A percentile compares a stretch with the other conserved stretches of the same genome.
These are phyloP conservation scores for Geotrichum phurueaensis DNA, from an alignment of 1,139 yeast species.

Conservation along the genomic window DNA sequence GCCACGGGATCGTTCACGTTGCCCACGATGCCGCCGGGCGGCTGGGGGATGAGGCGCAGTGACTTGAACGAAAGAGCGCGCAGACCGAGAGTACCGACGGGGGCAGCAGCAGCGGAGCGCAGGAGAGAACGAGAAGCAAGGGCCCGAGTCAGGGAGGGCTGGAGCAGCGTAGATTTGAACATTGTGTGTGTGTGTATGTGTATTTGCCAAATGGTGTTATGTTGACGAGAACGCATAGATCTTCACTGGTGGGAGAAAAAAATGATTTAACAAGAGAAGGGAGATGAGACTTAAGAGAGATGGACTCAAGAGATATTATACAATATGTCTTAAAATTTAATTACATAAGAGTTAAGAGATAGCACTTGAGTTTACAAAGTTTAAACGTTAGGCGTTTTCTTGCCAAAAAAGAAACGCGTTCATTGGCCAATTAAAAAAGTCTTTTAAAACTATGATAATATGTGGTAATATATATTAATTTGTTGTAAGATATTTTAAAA, in stretches of 20 bases:
- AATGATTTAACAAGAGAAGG: not conserved
- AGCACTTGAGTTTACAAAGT: not conserved
- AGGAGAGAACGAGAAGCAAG: not conserved
- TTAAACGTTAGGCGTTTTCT: not conserved
- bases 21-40: constrained; percentile 45
- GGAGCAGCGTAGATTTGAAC: not conserved
- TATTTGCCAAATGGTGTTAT: no score
- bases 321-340: no score
- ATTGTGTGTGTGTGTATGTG: not conserved
- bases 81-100: not conserved
- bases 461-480: not conserved
- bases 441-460: not conserved
- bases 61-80: not conserved
- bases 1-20: constrained; percentile 76
- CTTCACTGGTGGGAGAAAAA: not conserved
- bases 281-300: not conserved
- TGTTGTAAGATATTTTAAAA: not conserved
- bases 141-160: not conserved
- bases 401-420: not conserved
- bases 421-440: not conserved
- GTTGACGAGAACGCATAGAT: not conserved
- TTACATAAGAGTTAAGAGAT: not conserved
- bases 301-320: no score
- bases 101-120: not conserved
- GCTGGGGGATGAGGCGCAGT: constrained; percentile 40